These are phyloP conservation scores for Datisca glomerata DNA, from an alignment of 306 rosid genomes.

Conservation along the genomic window DNA sequence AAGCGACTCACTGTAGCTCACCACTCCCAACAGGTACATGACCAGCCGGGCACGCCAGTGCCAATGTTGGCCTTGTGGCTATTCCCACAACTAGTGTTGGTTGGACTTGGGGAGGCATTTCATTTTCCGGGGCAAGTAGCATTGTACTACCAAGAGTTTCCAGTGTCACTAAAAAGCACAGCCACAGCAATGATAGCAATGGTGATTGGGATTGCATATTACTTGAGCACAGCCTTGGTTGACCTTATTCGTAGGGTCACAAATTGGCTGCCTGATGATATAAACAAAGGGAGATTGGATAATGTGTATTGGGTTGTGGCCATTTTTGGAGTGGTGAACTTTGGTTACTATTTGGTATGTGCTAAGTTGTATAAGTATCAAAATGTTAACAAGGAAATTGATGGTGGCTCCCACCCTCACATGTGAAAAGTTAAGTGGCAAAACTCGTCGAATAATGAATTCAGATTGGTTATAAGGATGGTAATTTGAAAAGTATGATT, in stretches of 20 bases:
- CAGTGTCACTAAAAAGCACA: constrained; percentile 30
- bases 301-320: constrained; percentile 45
- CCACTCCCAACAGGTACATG: constrained; percentile 2
- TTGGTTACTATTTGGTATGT: constrained; percentile 33
- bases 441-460: too few species aligned
- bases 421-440: too few species aligned
- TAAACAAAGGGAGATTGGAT: constrained; percentile 37
- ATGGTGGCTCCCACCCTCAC: too few species aligned
- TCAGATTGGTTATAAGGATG: too few species aligned
- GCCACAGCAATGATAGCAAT: constrained; percentile 46
- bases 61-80: constrained; percentile 39
- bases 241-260: constrained; percentile 29
- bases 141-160: constrained; percentile 57
- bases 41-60: not conserved
- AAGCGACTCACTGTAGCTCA: constrained; percentile 36
- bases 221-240: constrained; percentile 29
- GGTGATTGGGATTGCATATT: constrained; percentile 32
- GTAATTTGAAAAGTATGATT: too few species aligned
- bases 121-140: constrained; percentile 57
- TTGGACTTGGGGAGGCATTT: constrained; percentile 60
- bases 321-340: constrained; percentile 34
- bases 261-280: constrained; percentile 44
- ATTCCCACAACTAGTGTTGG: constrained; percentile 38
- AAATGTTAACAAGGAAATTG: constrained; percentile 9
- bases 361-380: constrained; percentile 29